Evolutionary conservation across 108 stramenopile genomes (phyloP), one percentile per base, ranked within the genome.

Genomic region (Pseudonitzschia pungens): DNA sequence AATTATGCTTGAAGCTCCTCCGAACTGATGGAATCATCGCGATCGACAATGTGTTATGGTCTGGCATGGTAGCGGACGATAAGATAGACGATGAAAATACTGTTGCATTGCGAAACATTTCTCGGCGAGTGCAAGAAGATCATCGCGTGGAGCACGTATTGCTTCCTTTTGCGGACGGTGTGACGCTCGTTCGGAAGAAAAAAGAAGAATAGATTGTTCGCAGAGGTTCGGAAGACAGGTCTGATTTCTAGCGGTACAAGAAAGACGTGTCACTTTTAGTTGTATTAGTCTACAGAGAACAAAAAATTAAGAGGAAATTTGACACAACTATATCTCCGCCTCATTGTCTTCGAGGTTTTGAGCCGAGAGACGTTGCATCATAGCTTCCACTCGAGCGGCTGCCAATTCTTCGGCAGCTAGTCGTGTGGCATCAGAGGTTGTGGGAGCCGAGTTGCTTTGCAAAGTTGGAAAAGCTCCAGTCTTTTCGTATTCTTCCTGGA

Each of bases 301-400:
- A 55, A 55, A 24, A 4, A 24, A 11, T 55, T 2, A 26, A 55
- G 20, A 48, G 45, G 18, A 2, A 48, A 18, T 11, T 48, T 55
- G 26, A 2, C 9, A 22, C 9, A 22, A 26, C 33, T 69, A 76
- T 31, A 76, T 76, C 36, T 76, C 75, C 7, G 27, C 75, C 51
- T 76, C 75, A 44, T 57, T 67, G 29, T 69, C 60, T 43, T 76
- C 75, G 43, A 76, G 58, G 16, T 52, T 48, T 56, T 54, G 68
- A 22, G 51, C 65, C n/a, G 85, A 71, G 63, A 86, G 51, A n/a
- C 74, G 69, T 20, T 74, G 69, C 87, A 89, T 88, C 87, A 92
- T 87, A 24, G 84, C 87, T 65, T 88, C 85, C 12, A 92, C 86
- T 57, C 87, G 84, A 18, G 82, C 82, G 12, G 82, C 82, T 12